Evolutionary conservation across 768 basidiomycete species (phyloP).

Genomic region (Lactarius tabidus): DNA sequence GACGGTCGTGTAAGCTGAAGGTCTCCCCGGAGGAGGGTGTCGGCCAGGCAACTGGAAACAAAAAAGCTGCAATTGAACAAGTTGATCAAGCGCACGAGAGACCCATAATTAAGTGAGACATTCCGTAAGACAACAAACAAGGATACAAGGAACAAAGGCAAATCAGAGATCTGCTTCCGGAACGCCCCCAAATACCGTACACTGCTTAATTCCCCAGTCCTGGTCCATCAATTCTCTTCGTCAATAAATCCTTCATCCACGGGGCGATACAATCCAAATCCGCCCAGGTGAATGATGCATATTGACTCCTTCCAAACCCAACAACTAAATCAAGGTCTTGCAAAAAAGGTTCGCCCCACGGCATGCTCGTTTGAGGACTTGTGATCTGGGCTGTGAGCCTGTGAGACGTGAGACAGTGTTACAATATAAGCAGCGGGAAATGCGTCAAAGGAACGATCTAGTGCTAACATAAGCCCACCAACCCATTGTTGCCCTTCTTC

Average conservation of each 20-base stretch:
- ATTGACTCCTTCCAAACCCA: constrained; percentile 51
- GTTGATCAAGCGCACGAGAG: not conserved
- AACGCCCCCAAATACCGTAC: constrained; percentile 14
- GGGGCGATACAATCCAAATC: constrained; percentile 73
- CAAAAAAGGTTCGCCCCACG: constrained; percentile 34
- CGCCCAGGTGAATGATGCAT: constrained; percentile 64
- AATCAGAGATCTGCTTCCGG: not conserved
- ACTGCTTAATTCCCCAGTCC: constrained; percentile 57
- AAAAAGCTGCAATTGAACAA: not conserved
- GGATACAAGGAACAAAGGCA: not conserved
- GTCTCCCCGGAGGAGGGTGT: not conserved
- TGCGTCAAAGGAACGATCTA: not conserved
- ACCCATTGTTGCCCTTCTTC: constrained; percentile 69
- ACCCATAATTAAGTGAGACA: constrained; percentile 18
- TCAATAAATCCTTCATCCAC: constrained; percentile 68
- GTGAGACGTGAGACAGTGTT: not conserved
- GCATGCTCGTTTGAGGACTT: constrained; percentile 40
- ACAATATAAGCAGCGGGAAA: not conserved
- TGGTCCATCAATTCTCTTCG: constrained; percentile 61
- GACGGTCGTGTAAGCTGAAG: not conserved
- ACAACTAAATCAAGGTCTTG: constrained; percentile 49
- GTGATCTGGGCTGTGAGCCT: constrained; percentile 64
- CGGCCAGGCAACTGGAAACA: not conserved
- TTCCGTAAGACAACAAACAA: constrained; percentile 11
- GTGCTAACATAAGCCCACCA: constrained; percentile 59